phyloP scores from a whole-genome alignment of 345 rosid species.

The Camelina laxa region DNA sequence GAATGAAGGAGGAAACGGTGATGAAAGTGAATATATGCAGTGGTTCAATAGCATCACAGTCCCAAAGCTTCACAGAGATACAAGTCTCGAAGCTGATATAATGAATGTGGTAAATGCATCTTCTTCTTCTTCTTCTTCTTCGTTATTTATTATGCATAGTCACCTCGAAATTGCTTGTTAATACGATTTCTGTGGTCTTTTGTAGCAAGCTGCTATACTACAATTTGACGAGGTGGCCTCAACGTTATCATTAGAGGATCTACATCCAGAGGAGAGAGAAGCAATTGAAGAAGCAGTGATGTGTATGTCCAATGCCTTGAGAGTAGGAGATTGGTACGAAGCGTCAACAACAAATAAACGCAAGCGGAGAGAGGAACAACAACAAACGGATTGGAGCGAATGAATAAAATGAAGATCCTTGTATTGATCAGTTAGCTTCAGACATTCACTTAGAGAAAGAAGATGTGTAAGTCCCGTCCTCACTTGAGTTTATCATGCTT shows the following conservation, averaged over 20 bases:
- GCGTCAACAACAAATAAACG: slow-evolving; percentile 38
- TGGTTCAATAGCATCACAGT: slow-evolving; percentile 68
- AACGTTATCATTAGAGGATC: slow-evolving; percentile 41
- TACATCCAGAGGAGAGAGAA: slow-evolving; percentile 47
- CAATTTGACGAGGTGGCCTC: slow-evolving; percentile 51
- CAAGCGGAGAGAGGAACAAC: slow-evolving; percentile 46
- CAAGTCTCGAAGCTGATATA: slow-evolving; percentile 48
- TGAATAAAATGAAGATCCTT: slow-evolving; percentile 23
- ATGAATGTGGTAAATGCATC: slow-evolving; percentile 46
- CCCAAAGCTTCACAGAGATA: slow-evolving; percentile 50
- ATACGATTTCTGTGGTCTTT: slow-evolving; percentile 7
- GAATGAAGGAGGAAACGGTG: slow-evolving; percentile 50
- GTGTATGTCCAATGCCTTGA: slow-evolving; percentile 46
- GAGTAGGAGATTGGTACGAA: slow-evolving; percentile 49
- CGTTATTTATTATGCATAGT: not conserved
- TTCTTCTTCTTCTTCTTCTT: slow-evolving; percentile 18
- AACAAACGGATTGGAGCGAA: slow-evolving; percentile 43
- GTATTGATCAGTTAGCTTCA: not conserved
- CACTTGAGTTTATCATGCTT: slow-evolving; percentile 4
- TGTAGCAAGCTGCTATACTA: slow-evolving; percentile 49
- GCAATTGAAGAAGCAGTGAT: slow-evolving; percentile 44
- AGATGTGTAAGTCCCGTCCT: slow-evolving; percentile 33
- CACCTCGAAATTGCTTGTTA: not conserved
- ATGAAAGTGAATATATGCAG: slow-evolving; percentile 67
- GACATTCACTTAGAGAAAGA: slow-evolving; percentile 4